phyloP scores from a whole-genome alignment of 805 yeast species.

The Saturnispora silvae region DNA sequence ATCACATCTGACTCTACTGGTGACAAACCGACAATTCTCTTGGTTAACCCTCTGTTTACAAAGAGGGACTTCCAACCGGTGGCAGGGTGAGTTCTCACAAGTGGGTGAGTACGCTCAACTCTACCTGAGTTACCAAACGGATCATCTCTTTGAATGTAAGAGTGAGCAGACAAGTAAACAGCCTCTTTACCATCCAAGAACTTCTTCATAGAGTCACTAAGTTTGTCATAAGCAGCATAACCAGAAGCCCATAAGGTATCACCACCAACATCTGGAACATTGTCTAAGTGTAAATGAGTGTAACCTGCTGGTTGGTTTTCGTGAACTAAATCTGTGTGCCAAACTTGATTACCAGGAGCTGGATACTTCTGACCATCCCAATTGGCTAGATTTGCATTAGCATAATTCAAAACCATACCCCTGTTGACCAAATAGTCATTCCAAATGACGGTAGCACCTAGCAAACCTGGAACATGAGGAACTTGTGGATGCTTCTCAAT shows the following conservation, averaged over 20 bases:
- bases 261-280: slow-evolving; percentile 43
- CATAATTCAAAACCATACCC: too few relatives aligned
- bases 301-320: too few relatives aligned
- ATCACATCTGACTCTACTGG: slow-evolving; percentile 44
- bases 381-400: too few relatives aligned
- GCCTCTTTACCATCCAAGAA: slow-evolving; percentile 47
- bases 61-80: slow-evolving; percentile 52
- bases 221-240: too few relatives aligned
- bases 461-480: too few relatives aligned
- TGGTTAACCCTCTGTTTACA: slow-evolving; percentile 41
- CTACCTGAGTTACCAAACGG: slow-evolving; percentile 37
- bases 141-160: slow-evolving; percentile 30
- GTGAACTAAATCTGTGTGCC: too few relatives aligned
- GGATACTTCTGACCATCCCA: too few relatives aligned
- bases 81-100: slow-evolving; percentile 55
- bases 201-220: slow-evolving; percentile 37
- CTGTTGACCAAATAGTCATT: too few relatives aligned
- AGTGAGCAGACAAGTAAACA: slow-evolving; percentile 33
- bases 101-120: slow-evolving; percentile 48
- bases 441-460: too few relatives aligned
- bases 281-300: slow-evolving; percentile 41
- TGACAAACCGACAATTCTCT: slow-evolving; percentile 41
- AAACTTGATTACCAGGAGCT: too few relatives aligned
- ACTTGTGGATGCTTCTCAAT: too few relatives aligned
- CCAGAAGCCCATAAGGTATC: too few relatives aligned